phyloP scores from a whole-genome alignment of 371 early-diverging fungal species.

The Lichtheimia ramosa region DNA sequence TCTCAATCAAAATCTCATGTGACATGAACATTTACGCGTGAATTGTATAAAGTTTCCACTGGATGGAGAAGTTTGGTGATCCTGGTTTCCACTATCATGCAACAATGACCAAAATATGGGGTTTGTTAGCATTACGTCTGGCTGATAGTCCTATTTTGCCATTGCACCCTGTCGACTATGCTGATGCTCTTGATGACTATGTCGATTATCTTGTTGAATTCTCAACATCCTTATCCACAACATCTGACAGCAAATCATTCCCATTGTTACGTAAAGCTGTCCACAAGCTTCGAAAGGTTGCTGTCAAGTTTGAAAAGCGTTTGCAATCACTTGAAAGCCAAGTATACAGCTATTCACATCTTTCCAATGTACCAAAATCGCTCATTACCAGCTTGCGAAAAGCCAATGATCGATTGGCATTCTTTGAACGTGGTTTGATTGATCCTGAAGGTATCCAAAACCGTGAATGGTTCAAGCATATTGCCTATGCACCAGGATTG shows the following conservation, averaged over 20 bases:
- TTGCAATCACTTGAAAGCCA: slow-evolving; percentile 4
- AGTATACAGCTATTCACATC: not conserved
- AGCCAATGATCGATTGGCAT: slow-evolving; percentile 41
- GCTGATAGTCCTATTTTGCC: slow-evolving; percentile 43
- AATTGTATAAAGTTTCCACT: slow-evolving; percentile 40
- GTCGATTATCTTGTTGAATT: slow-evolving; percentile 16
- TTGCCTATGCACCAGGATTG: slow-evolving; percentile 57
- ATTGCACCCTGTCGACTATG: slow-evolving; percentile 38
- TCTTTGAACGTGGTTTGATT: slow-evolving; percentile 57
- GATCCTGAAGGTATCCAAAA: slow-evolving; percentile 57
- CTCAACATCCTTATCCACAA: not conserved
- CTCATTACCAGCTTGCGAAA: slow-evolving; percentile 18
- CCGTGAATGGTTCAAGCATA: slow-evolving; percentile 66
- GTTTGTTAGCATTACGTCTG: slow-evolving; percentile 40
- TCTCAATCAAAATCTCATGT: not conserved
- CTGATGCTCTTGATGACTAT: slow-evolving; percentile 21
- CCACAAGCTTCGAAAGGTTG: slow-evolving; percentile 11
- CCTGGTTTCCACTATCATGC: slow-evolving; percentile 61
- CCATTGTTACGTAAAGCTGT: slow-evolving; percentile 9
- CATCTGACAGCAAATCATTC: slow-evolving; percentile 1
- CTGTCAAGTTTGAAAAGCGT: slow-evolving; percentile 12
- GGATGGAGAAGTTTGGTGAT: slow-evolving; percentile 69
- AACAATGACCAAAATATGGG: slow-evolving; percentile 46
- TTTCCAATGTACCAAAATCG: slow-evolving; percentile 13
- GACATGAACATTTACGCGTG: not conserved